Conservation (phyloP, 2,329 filamentous ascomycete species). For the Trichoderma sp. region DNA sequence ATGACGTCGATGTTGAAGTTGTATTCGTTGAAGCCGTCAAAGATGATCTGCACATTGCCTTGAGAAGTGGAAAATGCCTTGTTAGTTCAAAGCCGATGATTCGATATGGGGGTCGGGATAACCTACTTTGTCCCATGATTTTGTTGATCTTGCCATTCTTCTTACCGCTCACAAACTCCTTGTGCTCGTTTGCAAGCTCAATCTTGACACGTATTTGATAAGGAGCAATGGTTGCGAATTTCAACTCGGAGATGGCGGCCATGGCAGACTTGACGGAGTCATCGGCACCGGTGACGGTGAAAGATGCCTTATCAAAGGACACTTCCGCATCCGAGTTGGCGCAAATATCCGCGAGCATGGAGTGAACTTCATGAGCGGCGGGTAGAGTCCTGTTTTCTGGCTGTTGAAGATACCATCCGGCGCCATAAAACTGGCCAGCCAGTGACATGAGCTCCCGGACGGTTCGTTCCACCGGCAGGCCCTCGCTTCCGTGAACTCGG, state of each 20-base stretch:
- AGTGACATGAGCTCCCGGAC: slow-evolving; percentile 94
- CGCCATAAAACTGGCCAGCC: slow-evolving; percentile 96
- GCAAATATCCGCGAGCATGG: slow-evolving; percentile 94
- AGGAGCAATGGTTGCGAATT: slow-evolving; percentile 81
- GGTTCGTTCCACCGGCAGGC: slow-evolving; percentile 90
- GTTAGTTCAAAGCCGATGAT: neutral
- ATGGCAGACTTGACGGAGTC: slow-evolving; percentile 96
- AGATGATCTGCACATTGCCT: slow-evolving; percentile 97
- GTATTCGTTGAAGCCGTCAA: slow-evolving; percentile 99
- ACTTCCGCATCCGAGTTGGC: slow-evolving; percentile 95
- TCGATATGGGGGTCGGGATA: neutral
- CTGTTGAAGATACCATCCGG: slow-evolving; percentile 90
- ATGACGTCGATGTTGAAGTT: slow-evolving; percentile 99
- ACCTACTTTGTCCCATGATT: slow-evolving; percentile 91
- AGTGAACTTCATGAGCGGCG: slow-evolving; percentile 72
- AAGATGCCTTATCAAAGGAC: slow-evolving; percentile 90
- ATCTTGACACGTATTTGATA: slow-evolving; percentile 98
- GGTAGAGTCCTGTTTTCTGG: slow-evolving; percentile 65
- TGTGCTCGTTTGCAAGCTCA: slow-evolving; percentile 98
- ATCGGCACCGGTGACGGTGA: slow-evolving; percentile 92
- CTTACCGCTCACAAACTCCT: slow-evolving; percentile 98
- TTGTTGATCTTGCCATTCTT: slow-evolving; percentile 99
- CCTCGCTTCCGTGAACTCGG: slow-evolving; percentile 89
- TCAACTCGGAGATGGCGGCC: slow-evolving; percentile 87
- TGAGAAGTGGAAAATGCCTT: neutral